phyloP scores from a whole-genome alignment of 192 early-diverging fungal species.

The Bifiguratus adelaidae region DNA sequence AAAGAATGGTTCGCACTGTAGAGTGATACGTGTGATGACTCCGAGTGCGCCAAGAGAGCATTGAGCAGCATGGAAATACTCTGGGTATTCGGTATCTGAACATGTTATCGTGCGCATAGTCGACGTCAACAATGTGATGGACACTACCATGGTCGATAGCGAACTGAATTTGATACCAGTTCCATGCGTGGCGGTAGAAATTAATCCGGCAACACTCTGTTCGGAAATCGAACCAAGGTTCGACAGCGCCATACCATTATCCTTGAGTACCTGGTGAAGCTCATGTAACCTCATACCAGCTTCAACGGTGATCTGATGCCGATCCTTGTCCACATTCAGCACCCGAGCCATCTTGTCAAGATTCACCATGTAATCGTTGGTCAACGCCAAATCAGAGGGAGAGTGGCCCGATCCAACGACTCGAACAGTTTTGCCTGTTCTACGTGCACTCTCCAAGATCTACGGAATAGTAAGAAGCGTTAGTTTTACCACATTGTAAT shows the following conservation, averaged over 20 bases:
- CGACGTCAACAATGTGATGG: conserved; percentile 53
- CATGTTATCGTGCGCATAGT: conserved; percentile 37
- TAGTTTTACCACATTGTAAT: not conserved
- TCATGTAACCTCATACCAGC: conserved; percentile 53
- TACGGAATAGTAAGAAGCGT: conserved; percentile 6
- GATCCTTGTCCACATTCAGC: conserved; percentile 32
- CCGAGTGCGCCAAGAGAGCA: conserved; percentile 61
- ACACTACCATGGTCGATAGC: conserved; percentile 42
- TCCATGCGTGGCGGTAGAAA: conserved; percentile 65
- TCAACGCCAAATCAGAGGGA: conserved; percentile 63
- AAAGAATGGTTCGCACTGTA: conserved; percentile 57
- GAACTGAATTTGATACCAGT: conserved; percentile 52
- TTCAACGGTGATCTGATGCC: conserved; percentile 44
- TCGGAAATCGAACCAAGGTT: conserved; percentile 66
- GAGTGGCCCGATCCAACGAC: conserved; percentile 64
- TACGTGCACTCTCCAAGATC: conserved; percentile 30
- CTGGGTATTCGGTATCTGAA: conserved; percentile 22
- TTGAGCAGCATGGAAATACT: conserved; percentile 54
- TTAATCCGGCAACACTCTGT: conserved; percentile 59
- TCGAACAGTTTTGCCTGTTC: conserved; percentile 38
- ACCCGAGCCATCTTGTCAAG: conserved; percentile 51
- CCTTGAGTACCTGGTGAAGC: conserved; percentile 40
- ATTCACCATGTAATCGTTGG: conserved; percentile 53
- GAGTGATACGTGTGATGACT: conserved; percentile 51
- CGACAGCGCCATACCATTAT: conserved; percentile 50